These are phyloP conservation scores for Letharia lupina DNA, from an alignment of 495 filamentous ascomycete species.

Conservation along the genomic window DNA sequence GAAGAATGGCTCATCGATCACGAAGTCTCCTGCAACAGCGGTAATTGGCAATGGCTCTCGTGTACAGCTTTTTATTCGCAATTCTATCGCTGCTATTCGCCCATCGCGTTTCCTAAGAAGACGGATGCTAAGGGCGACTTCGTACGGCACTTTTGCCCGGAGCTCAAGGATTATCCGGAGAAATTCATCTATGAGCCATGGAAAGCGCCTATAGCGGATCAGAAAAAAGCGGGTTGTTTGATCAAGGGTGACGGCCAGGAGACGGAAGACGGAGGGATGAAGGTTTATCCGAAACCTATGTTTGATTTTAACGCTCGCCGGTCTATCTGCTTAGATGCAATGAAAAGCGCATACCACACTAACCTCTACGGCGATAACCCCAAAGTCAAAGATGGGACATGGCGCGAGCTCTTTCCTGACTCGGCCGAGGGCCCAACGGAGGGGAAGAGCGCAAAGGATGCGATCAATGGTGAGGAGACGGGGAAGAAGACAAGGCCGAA, in stretches of 20 bases:
- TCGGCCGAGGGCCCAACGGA: conserved; percentile 42
- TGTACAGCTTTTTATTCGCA: conserved; percentile 61
- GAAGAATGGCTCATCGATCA: conserved; percentile 66
- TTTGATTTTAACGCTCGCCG: conserved; percentile 58
- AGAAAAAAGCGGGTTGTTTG: conserved; percentile 49
- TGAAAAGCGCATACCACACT: conserved; percentile 58
- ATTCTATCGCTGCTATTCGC: conserved; percentile 59
- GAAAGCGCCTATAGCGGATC: conserved; percentile 54
- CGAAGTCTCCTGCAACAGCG: conserved; percentile 58
- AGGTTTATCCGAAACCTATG: conserved; percentile 58
- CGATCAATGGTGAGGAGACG: conserved; percentile 27
- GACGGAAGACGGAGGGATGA: conserved; percentile 29
- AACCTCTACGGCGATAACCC: conserved; percentile 52
- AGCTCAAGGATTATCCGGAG: conserved; percentile 47
- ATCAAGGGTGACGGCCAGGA: conserved; percentile 45
- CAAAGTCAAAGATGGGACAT: conserved; percentile 51
- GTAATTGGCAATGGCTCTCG: conserved; percentile 70
- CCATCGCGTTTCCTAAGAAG: conserved; percentile 58
- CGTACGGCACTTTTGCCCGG: conserved; percentile 53
- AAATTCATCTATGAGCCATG: conserved; percentile 71
- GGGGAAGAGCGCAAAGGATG: conserved; percentile 30
- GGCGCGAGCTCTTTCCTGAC: conserved; percentile 49
- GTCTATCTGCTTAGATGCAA: conserved; percentile 48
- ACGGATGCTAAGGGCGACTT: conserved; percentile 56
- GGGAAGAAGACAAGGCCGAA: conserved; percentile 26